phyloP scores from a whole-genome alignment of 169 alveolate species.

The Plasmodium blacklocki region DNA sequence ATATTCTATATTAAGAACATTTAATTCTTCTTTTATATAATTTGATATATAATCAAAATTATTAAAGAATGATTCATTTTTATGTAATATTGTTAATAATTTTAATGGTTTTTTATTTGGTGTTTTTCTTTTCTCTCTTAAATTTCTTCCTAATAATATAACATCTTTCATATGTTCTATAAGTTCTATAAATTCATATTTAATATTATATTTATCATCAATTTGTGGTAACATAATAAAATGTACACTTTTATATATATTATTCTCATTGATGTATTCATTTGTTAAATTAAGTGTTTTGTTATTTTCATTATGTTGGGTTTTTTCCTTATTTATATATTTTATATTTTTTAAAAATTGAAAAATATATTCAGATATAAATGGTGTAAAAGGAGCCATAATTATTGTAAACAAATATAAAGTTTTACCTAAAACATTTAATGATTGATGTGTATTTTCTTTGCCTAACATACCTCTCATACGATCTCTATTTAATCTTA shows the following conservation, averaged over 20 bases:
- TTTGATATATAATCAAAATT: constrained; percentile 79
- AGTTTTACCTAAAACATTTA: constrained; percentile 92
- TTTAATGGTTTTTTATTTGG: constrained; percentile 93
- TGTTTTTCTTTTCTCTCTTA: constrained; percentile 93
- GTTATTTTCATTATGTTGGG: constrained; percentile 89
- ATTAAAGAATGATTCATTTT: constrained; percentile 76
- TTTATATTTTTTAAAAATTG: constrained; percentile 92
- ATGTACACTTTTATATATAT: constrained; percentile 82
- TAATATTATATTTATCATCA: constrained; percentile 33
- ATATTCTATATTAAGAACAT: constrained; percentile 84
- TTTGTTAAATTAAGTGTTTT: neutral
- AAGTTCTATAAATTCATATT: constrained; percentile 63
- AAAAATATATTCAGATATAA: constrained; percentile 94
- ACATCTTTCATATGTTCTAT: constrained; percentile 73
- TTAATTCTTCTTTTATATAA: constrained; percentile 92
- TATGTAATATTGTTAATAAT: constrained; percentile 85
- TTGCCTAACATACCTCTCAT: constrained; percentile 96
- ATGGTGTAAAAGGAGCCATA: constrained; percentile 94
- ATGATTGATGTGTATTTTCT: constrained; percentile 89
- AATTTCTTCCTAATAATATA: constrained; percentile 91
- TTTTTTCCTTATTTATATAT: constrained; percentile 84
- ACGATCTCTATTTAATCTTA: constrained; percentile 97
- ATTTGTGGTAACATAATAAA: constrained; percentile 78
- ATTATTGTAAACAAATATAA: constrained; percentile 88
- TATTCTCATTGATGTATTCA: neutral